These are phyloP conservation scores for Fraxinus xanthoxyloides DNA, from an alignment of 305 asterid species.

Conservation along the genomic window DNA sequence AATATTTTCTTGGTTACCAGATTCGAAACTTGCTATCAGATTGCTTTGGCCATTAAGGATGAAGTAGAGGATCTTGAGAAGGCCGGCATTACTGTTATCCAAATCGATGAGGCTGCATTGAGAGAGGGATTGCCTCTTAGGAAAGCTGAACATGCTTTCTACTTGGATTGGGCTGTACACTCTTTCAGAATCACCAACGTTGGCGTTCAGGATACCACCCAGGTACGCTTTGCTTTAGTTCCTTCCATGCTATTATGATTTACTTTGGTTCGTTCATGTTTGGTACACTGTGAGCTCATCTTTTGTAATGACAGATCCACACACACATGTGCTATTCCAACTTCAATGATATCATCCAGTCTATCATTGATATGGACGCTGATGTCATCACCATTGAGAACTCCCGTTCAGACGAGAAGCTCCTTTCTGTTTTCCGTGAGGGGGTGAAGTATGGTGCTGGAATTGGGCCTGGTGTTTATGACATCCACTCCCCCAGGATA, in stretches of 20 bases:
- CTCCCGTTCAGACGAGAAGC: slow-evolving; percentile 55
- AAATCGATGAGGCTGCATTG: slow-evolving; percentile 53
- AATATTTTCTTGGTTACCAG: slow-evolving; percentile 18
- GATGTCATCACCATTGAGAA: slow-evolving; percentile 55
- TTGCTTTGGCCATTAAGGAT: slow-evolving; percentile 50
- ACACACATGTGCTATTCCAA: slow-evolving; percentile 60
- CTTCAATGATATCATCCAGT: slow-evolving; percentile 50
- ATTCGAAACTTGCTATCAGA: slow-evolving; percentile 48
- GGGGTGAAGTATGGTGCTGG: slow-evolving; percentile 54
- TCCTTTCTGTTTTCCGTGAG: slow-evolving; percentile 45
- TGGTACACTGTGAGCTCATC: not conserved
- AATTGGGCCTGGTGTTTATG: slow-evolving; percentile 52
- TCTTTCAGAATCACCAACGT: slow-evolving; percentile 46
- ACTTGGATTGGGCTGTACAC: slow-evolving; percentile 56
- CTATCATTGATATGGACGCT: slow-evolving; percentile 51
- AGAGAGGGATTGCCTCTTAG: slow-evolving; percentile 55
- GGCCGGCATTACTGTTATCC: slow-evolving; percentile 42
- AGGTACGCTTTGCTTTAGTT: slow-evolving; percentile 20
- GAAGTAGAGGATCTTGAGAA: slow-evolving; percentile 58
- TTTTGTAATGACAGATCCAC: slow-evolving; percentile 34
- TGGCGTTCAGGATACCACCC: slow-evolving; percentile 46
- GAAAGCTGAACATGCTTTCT: slow-evolving; percentile 52
- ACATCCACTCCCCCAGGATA: slow-evolving; percentile 52
- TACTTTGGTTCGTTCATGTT: not conserved
- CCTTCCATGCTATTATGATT: not conserved